Evolutionary conservation across 1,284 basidiomycete species (phyloP).

Genomic region (Chondrostereum purpureum): DNA sequence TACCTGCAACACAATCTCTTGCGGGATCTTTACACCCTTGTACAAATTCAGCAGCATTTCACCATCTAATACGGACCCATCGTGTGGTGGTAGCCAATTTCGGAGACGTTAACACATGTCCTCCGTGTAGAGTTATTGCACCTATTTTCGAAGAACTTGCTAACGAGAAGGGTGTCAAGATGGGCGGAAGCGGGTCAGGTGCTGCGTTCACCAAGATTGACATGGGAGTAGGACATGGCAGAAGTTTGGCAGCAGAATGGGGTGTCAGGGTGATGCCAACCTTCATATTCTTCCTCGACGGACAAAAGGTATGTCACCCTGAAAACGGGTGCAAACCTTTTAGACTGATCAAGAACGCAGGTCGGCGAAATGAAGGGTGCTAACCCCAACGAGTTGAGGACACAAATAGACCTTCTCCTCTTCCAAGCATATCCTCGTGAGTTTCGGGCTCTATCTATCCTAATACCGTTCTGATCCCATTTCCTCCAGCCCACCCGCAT

Average conservation of each 20-base stretch:
- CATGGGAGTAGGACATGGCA: slow-evolving; percentile 59
- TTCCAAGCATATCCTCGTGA: slow-evolving; percentile 73
- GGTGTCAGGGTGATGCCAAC: slow-evolving; percentile 78
- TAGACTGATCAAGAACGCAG: slow-evolving; percentile 26
- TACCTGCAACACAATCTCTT: slow-evolving; percentile 40
- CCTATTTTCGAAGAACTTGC: slow-evolving; percentile 40
- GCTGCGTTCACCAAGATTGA: slow-evolving; percentile 80
- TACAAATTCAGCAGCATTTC: slow-evolving; percentile 40
- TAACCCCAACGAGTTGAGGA: slow-evolving; percentile 55
- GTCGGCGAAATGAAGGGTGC: slow-evolving; percentile 71
- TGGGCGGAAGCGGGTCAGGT: slow-evolving; percentile 25
- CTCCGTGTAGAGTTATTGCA: slow-evolving; percentile 42
- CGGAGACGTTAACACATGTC: slow-evolving; percentile 33
- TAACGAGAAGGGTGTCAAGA: slow-evolving; percentile 34
- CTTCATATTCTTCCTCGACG: slow-evolving; percentile 78
- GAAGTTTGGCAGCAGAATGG: slow-evolving; percentile 55
- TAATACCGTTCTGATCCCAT: slow-evolving; percentile 6
- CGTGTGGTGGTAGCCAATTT: slow-evolving; percentile 43
- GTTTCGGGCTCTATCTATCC: slow-evolving; percentile 22
- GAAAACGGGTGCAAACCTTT: not conserved
- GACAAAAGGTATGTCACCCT: slow-evolving; percentile 53
- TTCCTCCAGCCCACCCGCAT: slow-evolving; percentile 68
- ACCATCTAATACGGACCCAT: slow-evolving; percentile 33
- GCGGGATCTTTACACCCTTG: slow-evolving; percentile 51
- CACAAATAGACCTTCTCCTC: slow-evolving; percentile 66